phyloP scores from a whole-genome alignment of 2,329 filamentous ascomycete species.

The Colletotrichum musae region DNA sequence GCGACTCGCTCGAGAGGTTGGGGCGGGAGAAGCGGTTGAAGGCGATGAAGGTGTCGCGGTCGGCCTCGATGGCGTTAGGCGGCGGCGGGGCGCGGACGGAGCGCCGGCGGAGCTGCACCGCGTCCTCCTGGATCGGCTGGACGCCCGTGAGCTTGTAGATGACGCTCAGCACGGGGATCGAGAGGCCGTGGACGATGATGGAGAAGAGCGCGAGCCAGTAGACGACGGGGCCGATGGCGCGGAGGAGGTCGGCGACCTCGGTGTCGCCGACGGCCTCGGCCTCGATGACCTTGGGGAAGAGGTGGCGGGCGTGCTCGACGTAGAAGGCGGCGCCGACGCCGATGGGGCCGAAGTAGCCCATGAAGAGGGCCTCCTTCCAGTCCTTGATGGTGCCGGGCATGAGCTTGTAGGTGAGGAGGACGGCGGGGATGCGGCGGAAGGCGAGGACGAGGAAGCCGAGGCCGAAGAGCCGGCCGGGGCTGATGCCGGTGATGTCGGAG shows the following conservation, averaged over 20 bases:
- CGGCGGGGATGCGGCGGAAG: constrained; percentile 70
- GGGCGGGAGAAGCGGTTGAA: constrained; percentile 65
- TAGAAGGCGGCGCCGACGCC: constrained; percentile 85
- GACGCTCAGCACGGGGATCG: constrained; percentile 59
- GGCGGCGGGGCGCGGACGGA: constrained; percentile 55
- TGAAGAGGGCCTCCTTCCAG: constrained; percentile 72
- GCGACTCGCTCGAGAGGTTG: constrained; percentile 21
- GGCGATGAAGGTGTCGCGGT: constrained; percentile 57
- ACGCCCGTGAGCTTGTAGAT: constrained; percentile 57
- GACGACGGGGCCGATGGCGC: constrained; percentile 55
- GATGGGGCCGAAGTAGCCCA: constrained; percentile 82
- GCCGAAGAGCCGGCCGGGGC: constrained; percentile 62
- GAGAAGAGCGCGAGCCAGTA: constrained; percentile 59
- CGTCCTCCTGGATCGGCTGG: constrained; percentile 59
- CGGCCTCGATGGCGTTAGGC: constrained; percentile 55
- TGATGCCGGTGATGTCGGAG: constrained; percentile 67
- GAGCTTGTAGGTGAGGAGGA: constrained; percentile 67
- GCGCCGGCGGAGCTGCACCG: constrained; percentile 54
- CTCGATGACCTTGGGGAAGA: constrained; percentile 55
- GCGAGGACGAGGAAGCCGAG: constrained; percentile 67
- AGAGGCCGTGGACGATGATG: constrained; percentile 63
- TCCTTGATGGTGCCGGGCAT: constrained; percentile 67
- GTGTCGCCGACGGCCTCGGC: constrained; percentile 52
- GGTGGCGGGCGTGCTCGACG: constrained; percentile 64
- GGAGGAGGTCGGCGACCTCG: constrained; percentile 52